These are phyloP conservation scores for Candida dajiaensis DNA, from an alignment of 805 yeast genomes.

Conservation along the genomic window DNA sequence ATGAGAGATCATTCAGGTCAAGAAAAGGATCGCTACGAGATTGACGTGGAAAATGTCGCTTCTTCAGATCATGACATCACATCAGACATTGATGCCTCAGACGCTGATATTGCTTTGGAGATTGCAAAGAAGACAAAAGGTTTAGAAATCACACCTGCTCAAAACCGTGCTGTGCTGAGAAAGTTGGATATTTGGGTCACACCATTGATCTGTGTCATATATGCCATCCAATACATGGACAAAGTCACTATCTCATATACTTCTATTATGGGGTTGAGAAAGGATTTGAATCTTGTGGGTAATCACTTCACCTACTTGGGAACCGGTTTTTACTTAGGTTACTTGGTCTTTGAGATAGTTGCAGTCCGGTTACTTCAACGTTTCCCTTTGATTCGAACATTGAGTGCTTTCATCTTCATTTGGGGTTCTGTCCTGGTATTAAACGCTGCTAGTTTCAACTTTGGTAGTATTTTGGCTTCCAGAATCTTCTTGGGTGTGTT, in stretches of 20 bases:
- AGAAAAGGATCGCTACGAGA: not conserved
- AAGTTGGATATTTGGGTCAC: conserved; percentile 33
- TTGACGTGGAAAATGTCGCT: not conserved
- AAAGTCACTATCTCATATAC: conserved; percentile 47
- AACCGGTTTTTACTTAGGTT: conserved; percentile 61
- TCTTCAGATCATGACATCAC: not conserved
- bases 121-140: not conserved
- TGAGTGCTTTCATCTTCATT: conserved; percentile 40
- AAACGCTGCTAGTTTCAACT: conserved; percentile 38
- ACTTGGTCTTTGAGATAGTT: conserved; percentile 50
- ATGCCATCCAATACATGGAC: conserved; percentile 55
- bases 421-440: conserved; percentile 59
- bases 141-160: conserved; percentile 8
- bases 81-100: not conserved
- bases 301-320: conserved; percentile 48
- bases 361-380: conserved; percentile 42
- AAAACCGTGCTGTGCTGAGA: conserved; percentile 9
- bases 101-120: not conserved
- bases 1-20: not conserved
- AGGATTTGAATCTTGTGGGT: conserved; percentile 40
- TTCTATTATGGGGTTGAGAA: conserved; percentile 44
- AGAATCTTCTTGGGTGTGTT: conserved; percentile 46
- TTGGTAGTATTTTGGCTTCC: conserved; percentile 36
- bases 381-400: conserved; percentile 50
- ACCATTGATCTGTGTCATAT: conserved; percentile 44